Base-by-base conservation (phyloP, 2,329 filamentous ascomycete genomes). In the Cladosporium phlei region DNA sequence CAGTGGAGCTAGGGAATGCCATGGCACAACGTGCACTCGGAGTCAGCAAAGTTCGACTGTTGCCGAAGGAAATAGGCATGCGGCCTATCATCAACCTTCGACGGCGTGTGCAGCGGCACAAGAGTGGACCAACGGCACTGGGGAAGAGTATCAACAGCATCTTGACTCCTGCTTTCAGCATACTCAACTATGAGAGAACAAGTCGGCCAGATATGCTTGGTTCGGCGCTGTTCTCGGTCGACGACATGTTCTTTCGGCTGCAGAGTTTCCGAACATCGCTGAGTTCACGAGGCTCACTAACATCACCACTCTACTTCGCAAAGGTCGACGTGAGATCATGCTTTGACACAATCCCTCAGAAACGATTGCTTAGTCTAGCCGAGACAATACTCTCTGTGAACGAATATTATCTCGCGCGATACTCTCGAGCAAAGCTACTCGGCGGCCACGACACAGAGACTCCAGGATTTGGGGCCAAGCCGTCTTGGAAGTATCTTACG, bases 321-420 rank as follows among this genome's bases (percentile, higher is more conserved):
- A 98, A 98, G 63, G 74, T 95, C 10, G 93, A 98, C 60, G 90
- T 98, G 16, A 80, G 87, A 62, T 82, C 88, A 2, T 95, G 91
- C 57, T 98, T 96, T 63, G 93, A 98, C 65, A 95, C 86, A 0
- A 96, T 98, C 34, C 93, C 93, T 0, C 93, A 97, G 63, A 68
- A 77, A 20, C 79, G 80, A 1, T 72, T 97, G 14, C 61, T 96
- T 25, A 63, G 73, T 19, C 71, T 97, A 20, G 77, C 94, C 52
- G 69, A 74, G 32, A 62, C 65, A 53, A 48, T 82, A 61, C 43
- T 80, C 77, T 53, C 79, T 66, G 52, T 85, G 48, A 66, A 74
- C 3, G 69, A 71, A 17, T 98, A 98, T 61, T 75, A 76, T 6
- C 76, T 94, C 38, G 76, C 76, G 6, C 89, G 83, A 54, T 84